These are phyloP conservation scores for Lachnellula arida DNA, from an alignment of 2,329 filamentous ascomycete species.

Conservation along the genomic window DNA sequence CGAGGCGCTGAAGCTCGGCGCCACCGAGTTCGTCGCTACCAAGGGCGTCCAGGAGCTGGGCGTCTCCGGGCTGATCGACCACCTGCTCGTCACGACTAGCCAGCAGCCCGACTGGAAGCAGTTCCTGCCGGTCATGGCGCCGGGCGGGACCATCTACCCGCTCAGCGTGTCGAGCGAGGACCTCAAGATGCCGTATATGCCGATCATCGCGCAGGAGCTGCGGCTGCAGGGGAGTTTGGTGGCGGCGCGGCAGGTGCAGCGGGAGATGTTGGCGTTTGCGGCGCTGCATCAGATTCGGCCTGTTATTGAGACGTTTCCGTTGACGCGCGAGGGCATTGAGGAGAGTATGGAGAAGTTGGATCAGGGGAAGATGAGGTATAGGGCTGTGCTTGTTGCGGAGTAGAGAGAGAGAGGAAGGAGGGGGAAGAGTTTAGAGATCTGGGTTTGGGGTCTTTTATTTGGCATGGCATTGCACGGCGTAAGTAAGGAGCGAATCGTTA, in stretches of 20 bases:
- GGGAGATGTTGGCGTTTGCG: conserved; percentile 54
- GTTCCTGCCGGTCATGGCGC: conserved; percentile 57
- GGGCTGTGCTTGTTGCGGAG: conserved; percentile 37
- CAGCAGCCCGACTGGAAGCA: conserved; percentile 52
- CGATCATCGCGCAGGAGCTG: conserved; percentile 24
- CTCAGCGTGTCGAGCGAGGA: conserved; percentile 56
- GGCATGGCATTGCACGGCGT: too few relatives aligned
- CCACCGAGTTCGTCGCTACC: conserved; percentile 49
- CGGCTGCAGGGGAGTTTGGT: conserved; percentile 28
- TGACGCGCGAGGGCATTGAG: conserved; percentile 49
- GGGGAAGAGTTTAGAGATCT: not conserved
- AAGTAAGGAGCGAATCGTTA: too few relatives aligned
- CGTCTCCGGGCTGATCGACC: conserved; percentile 25
- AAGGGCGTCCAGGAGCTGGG: conserved; percentile 25
- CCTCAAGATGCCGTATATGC: conserved; percentile 29
- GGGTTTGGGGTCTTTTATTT: too few relatives aligned
- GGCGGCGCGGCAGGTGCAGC: conserved; percentile 43
- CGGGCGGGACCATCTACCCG: conserved; percentile 58
- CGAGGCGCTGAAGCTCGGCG: conserved; percentile 55
- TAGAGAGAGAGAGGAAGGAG: too few relatives aligned
- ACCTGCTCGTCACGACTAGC: conserved; percentile 29
- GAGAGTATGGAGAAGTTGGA: conserved; percentile 52
- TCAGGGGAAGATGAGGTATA: conserved; percentile 49
- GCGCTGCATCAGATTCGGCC: conserved; percentile 55
- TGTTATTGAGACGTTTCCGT: conserved; percentile 51